A percentile compares a stretch with the other conserved stretches of the same genome.
These are phyloP conservation scores for Brasenia schreberi DNA, from an alignment of 164 flowering plant species.

Conservation along the genomic window DNA sequence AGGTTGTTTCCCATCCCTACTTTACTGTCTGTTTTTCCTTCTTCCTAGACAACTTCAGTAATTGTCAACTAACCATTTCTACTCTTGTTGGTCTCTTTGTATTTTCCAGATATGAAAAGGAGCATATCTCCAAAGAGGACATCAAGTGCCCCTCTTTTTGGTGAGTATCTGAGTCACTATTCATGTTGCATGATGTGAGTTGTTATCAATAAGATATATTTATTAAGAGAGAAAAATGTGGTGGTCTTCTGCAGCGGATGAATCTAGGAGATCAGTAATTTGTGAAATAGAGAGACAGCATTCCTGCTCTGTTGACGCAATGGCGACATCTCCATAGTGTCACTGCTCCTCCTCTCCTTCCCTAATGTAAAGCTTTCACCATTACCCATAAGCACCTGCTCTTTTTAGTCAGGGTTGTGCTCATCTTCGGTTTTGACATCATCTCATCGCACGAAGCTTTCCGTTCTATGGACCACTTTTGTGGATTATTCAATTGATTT, in stretches of 20 bases:
- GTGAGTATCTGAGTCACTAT: constrained; percentile 13
- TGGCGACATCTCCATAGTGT: constrained; percentile 15
- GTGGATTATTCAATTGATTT: constrained; percentile 5
- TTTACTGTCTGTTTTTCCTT: background rate
- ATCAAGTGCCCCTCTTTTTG: constrained; percentile 26
- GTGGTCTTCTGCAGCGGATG: constrained; percentile 35
- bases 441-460: background rate
- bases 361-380: constrained; percentile 6
- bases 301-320: constrained; percentile 24
- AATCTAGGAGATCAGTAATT: constrained; percentile 12
- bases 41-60: background rate
- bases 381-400: constrained; percentile 17
- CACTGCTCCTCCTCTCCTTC: background rate
- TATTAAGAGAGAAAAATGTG: background rate
- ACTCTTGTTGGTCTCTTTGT: background rate
- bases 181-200: background rate
- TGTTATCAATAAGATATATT: background rate
- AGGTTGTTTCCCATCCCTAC: background rate
- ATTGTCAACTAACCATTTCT: background rate
- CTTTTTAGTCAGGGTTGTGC: constrained; percentile 29
- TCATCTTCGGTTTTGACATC: constrained; percentile 1
- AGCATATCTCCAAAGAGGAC: constrained; percentile 19
- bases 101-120: constrained; percentile 20
- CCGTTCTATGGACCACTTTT: background rate
- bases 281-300: constrained; percentile 13